Evolutionary conservation across 371 early-diverging fungal genomes (phyloP).

Genomic region (Mucor piriformis): DNA sequence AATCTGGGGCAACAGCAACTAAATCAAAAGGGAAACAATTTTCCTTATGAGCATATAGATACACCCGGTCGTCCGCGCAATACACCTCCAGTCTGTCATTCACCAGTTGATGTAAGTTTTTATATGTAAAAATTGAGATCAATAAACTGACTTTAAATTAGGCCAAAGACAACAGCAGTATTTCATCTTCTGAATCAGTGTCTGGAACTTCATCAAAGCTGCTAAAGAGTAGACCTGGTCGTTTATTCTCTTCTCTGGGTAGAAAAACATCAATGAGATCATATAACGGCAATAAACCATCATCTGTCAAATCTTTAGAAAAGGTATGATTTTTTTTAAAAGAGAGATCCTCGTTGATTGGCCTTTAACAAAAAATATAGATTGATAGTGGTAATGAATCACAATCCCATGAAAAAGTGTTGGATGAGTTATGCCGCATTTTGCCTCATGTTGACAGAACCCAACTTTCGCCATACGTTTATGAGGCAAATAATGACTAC

Average conservation of each 20-base stretch:
- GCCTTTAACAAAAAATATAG: background rate
- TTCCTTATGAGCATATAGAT: slow-evolving; percentile 46
- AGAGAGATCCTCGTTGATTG: background rate
- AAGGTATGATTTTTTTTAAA: slow-evolving; percentile 25
- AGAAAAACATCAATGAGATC: slow-evolving; percentile 33
- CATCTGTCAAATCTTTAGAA: slow-evolving; percentile 28
- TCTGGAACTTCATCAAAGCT: slow-evolving; percentile 7
- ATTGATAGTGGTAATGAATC: slow-evolving; percentile 10
- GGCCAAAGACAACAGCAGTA: slow-evolving; percentile 14
- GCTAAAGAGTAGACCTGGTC: slow-evolving; percentile 16
- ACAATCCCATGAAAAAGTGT: slow-evolving; percentile 21
- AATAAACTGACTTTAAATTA: background rate
- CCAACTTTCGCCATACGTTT: slow-evolving; percentile 23
- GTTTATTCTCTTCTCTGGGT: slow-evolving; percentile 32
- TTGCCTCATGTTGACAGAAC: slow-evolving; percentile 37
- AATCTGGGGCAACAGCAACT: slow-evolving; percentile 4
- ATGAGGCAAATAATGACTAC: slow-evolving; percentile 40
- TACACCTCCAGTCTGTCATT: background rate
- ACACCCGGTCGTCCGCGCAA: slow-evolving; percentile 33
- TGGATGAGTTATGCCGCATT: slow-evolving; percentile 38
- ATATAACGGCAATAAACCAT: slow-evolving; percentile 16
- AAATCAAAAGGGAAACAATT: background rate
- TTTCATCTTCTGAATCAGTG: slow-evolving; percentile 27
- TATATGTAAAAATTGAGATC: background rate
- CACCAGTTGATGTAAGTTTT: slow-evolving; percentile 5